phyloP scores from a whole-genome alignment of 2,329 filamentous ascomycete species.

The Macrophomina tecta region DNA sequence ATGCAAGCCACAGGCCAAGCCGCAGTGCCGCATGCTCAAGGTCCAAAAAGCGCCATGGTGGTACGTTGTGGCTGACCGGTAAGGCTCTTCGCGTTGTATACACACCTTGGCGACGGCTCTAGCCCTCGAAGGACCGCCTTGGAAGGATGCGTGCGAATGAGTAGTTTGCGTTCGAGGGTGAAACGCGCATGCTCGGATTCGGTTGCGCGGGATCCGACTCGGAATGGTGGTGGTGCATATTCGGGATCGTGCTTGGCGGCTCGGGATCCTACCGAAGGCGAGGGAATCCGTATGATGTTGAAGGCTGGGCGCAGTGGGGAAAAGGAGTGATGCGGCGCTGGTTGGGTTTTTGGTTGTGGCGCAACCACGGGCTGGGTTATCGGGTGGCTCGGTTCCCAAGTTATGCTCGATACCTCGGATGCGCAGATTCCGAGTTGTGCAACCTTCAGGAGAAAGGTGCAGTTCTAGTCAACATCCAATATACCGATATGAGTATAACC shows the following conservation, averaged over 20 bases:
- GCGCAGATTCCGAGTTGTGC: too few relatives aligned
- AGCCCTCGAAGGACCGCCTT: background rate
- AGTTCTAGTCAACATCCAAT: too few relatives aligned
- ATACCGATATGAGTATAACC: too few relatives aligned
- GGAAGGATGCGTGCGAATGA: background rate
- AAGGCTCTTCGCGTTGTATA: background rate
- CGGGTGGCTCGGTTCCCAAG: too few relatives aligned
- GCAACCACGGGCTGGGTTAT: too few relatives aligned
- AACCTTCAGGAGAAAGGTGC: too few relatives aligned
- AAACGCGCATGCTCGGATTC: background rate
- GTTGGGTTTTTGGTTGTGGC: too few relatives aligned
- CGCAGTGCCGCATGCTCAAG: background rate
- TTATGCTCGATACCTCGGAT: too few relatives aligned
- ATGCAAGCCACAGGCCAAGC: slow-evolving; percentile 3
- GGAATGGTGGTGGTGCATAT: background rate
- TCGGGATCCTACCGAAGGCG: background rate
- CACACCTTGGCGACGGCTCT: background rate
- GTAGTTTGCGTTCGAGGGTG: background rate
- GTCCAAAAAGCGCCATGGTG: background rate
- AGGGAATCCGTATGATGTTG: background rate
- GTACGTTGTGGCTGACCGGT: slow-evolving; percentile 4
- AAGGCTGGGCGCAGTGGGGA: background rate
- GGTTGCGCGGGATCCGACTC: background rate
- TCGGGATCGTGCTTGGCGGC: slow-evolving; percentile 2
- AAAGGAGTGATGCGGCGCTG: background rate